These are phyloP conservation scores for Hypoxylon sp. DNA, from an alignment of 2,329 filamentous ascomycete genomes.

Conservation along the genomic window DNA sequence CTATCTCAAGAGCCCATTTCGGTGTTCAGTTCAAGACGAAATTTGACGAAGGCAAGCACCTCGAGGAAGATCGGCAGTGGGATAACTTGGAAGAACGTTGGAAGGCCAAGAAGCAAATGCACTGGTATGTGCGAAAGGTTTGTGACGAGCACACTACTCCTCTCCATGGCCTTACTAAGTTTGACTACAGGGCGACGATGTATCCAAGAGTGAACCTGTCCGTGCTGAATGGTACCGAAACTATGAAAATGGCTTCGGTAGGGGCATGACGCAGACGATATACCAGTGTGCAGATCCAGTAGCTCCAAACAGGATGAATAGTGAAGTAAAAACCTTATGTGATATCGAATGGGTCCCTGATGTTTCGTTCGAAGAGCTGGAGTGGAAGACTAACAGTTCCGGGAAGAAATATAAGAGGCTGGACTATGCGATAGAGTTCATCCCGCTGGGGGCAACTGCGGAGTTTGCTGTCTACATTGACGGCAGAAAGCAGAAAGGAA, in stretches of 20 bases:
- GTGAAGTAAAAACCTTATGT: neutral
- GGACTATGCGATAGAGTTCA: slow-evolving; percentile 15
- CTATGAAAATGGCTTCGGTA: neutral
- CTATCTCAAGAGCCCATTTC: slow-evolving; percentile 14
- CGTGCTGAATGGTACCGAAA: neutral
- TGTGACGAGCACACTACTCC: neutral
- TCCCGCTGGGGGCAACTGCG: slow-evolving; percentile 15
- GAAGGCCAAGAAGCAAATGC: slow-evolving; percentile 2
- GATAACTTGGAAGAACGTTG: neutral
- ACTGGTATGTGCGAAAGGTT: slow-evolving; percentile 17
- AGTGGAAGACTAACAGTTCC: neutral
- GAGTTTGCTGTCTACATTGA: slow-evolving; percentile 14
- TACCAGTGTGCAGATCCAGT: slow-evolving; percentile 7
- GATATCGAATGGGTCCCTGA: slow-evolving; percentile 1
- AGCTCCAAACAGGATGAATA: neutral
- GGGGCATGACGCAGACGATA: neutral
- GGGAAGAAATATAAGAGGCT: slow-evolving; percentile 13
- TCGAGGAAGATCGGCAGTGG: neutral
- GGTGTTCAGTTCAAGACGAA: neutral
- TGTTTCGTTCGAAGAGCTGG: slow-evolving; percentile 2
- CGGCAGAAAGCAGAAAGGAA: slow-evolving; percentile 22
- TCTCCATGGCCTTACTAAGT: neutral
- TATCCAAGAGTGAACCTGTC: neutral
- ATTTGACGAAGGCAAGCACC: neutral
- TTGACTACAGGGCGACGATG: slow-evolving; percentile 5